Base-by-base conservation (phyloP, 1,139 yeast genomes). In the Wickerhamomyces sp. region DNA sequence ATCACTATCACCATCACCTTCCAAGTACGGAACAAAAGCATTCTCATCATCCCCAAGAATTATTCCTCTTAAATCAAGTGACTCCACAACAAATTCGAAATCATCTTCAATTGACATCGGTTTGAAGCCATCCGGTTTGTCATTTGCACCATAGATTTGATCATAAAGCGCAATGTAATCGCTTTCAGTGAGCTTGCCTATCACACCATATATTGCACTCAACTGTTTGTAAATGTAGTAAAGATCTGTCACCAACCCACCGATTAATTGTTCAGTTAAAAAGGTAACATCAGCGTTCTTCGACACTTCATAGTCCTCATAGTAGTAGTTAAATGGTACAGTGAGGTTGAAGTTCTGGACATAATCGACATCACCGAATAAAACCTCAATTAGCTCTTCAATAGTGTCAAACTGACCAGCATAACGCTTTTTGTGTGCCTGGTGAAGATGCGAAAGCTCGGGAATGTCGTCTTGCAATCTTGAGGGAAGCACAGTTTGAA, bases 151-250 rank as follows among this genome's bases (percentile, higher is more conserved):
- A 30, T 37, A 40, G 2, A 42, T n/a, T 13, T 39, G 19, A 17
- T 41, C 36, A 26, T 36, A 36, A 4, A 42, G 25, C 2, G 42
- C 40, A 18, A 35, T 20, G 12, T 16, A 40, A 19, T 42, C 44
- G 12, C 28, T 26, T 4, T 23, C 16, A 15, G 23, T 32, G 23
- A 42, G 16, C 5, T 26, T 23, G 13, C 36, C 26, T 4, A 42
- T 4, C 5, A 40, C 27, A 1, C 30, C 31, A 26, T 26, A 35
- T 2, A 42, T 27, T 11, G 19, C 30, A 11, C 29, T 22, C 10
- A 40, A 37, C 13, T 27, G 31, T 9, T 21, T 23, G 21, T 32
- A 42, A 1, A 42, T 20, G 4, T 32, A 15, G 23, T 24, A 30
- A 13, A 42, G 16, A 8, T 40, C 28, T 2, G 31, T 7, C n/a